A percentile compares a stretch with the other conserved stretches of the same genome.
These are phyloP conservation scores for Ceratobasidium sp. DNA, from an alignment of 1,284 basidiomycete species.

Conservation along the genomic window DNA sequence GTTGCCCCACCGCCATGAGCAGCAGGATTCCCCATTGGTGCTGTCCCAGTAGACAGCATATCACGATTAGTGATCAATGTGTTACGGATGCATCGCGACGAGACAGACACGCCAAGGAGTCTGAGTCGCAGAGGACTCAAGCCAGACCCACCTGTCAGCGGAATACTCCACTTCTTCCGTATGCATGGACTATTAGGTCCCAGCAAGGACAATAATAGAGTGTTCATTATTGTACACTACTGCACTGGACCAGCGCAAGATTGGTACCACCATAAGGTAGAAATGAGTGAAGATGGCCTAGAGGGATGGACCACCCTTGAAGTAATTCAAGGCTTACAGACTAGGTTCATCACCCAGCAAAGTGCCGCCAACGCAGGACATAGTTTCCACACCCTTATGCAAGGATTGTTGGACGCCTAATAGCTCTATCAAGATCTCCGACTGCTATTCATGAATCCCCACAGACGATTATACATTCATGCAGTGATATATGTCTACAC, in stretches of 20 bases:
- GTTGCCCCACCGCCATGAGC: too few relatives aligned
- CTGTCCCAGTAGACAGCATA: not conserved
- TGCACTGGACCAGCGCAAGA: not conserved
- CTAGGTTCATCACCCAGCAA: not conserved
- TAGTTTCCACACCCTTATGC: not conserved
- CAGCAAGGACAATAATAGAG: not conserved
- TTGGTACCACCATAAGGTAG: constrained; percentile 11
- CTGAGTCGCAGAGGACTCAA: not conserved
- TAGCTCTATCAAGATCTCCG: not conserved
- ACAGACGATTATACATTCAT: not conserved
- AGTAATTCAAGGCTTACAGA: constrained; percentile 4
- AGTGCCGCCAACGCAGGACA: constrained; percentile 5
- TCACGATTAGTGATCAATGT: not conserved
- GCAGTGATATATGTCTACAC: not conserved
- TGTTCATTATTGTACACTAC: not conserved
- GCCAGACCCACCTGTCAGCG: not conserved
- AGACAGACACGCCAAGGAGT: too few relatives aligned
- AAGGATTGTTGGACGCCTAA: not conserved
- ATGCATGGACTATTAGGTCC: not conserved
- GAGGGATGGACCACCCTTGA: constrained; percentile 12
- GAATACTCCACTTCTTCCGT: not conserved
- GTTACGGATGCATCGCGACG: not conserved
- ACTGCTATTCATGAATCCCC: too few relatives aligned
- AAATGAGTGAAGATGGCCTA: not conserved
- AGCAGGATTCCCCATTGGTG: too few relatives aligned